Base-by-base conservation (phyloP, 257 asterid genomes). In the Nemophila menziesii region DNA sequence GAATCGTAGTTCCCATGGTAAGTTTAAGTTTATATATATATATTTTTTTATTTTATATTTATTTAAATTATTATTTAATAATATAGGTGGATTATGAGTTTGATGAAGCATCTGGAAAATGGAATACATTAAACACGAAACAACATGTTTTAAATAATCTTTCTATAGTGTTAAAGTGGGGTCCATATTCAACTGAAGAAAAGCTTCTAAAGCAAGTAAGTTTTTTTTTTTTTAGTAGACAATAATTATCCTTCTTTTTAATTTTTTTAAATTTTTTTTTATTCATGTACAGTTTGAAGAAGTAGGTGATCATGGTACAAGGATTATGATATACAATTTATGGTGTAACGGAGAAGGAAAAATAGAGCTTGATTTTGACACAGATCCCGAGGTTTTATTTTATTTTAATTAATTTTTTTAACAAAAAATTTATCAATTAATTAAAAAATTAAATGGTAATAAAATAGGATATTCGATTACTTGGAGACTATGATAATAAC, bases 1-100 rank as follows among this genome's bases (percentile, higher is more conserved):
- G 89, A 67, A 87, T 87, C 43, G 83, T 87, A 63, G 90, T 87
- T 55, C 97, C 97, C 18, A 78, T 83, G 97, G 97, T 83, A 74
- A 78, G 93, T 42, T 61, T 53, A 11, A 18, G 20, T 48, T 62
- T 29, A 29, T 29, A 29, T 29, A 29, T 7, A 7, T n/a, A n/a
- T n/a, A n/a, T n/a, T n/a, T n/a, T n/a, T n/a, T n/a, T n/a, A n/a
- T n/a, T n/a, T n/a, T n/a, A n/a, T n/a, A n/a, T n/a, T n/a, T n/a
- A 13, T 29, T 29, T 29, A 29, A 13, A 2, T 29, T 29, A 13
- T 29, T 29, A 10, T 2, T 43, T 44, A 39, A 20, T 40, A 14
- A 18, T 61, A 56, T 80, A 87, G 97, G 78, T 83, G 54, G 92
- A 87, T 63, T 87, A 87, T 63, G 77, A 63, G 61, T 72, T 69